Percentiles rank a stretch among this genome's conserved stretches.
phyloP scores from a whole-genome alignment of 495 filamentous ascomycete species.

The Aspergillus asperescens region DNA sequence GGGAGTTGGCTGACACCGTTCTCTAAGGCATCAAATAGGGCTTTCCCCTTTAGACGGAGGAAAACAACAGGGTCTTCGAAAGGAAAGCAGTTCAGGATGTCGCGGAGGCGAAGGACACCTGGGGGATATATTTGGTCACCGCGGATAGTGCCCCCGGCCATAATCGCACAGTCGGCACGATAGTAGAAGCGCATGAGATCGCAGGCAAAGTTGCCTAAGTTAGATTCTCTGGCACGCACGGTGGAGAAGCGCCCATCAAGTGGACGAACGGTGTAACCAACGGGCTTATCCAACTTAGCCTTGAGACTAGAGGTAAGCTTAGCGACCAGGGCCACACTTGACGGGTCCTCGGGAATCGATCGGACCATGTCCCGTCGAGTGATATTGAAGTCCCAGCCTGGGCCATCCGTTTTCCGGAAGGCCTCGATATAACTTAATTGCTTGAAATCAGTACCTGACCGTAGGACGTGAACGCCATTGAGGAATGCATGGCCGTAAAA shows the following conservation, averaged over 20 bases:
- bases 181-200: slow-evolving; percentile 87
- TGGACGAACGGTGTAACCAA: slow-evolving; percentile 73
- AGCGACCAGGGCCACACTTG: slow-evolving; percentile 53
- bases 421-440: slow-evolving; percentile 84
- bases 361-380: slow-evolving; percentile 64
- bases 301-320: slow-evolving; percentile 65
- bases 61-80: slow-evolving; percentile 90
- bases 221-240: slow-evolving; percentile 69
- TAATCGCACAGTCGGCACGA: slow-evolving; percentile 69
- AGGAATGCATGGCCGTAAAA: slow-evolving; percentile 72
- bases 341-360: slow-evolving; percentile 56
- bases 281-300: slow-evolving; percentile 70
- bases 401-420: slow-evolving; percentile 43
- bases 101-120: slow-evolving; percentile 67
- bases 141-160: slow-evolving; percentile 84
- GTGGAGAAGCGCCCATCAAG: slow-evolving; percentile 84
- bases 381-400: slow-evolving; percentile 73
- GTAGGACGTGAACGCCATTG: slow-evolving; percentile 73
- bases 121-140: slow-evolving; percentile 86
- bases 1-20: slow-evolving; percentile 76
- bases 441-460: slow-evolving; percentile 85
- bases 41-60: slow-evolving; percentile 59
- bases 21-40: slow-evolving; percentile 70
- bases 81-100: slow-evolving; percentile 77
- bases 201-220: slow-evolving; percentile 83